Evolutionary conservation across 352 stramenopile species (phyloP), one percentile per base, ranked within the genome.

Genomic region (Halophytophthora polymorphica): DNA sequence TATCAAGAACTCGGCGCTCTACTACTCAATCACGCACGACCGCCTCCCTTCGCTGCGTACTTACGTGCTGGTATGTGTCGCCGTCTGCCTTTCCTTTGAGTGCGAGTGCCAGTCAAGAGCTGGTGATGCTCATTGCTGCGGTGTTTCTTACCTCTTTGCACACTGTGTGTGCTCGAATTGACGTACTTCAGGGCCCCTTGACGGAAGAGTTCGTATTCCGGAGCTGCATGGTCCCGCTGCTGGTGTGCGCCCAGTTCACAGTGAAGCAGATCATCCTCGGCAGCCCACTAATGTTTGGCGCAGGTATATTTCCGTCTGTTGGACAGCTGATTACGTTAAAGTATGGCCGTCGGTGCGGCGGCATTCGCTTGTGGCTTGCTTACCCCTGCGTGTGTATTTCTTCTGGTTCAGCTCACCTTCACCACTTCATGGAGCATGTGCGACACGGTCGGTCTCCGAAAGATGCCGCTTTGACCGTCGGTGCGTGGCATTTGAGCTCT

Each of bases 131-230:
- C 1, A 50, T 18, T 53, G 37, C 23, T 22, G 17, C 11, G 11
- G 28, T 38, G 8, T 48, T 45, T 15, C 42, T 60, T n/a, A 52
- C 31, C 28, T 15, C 23, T 42, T 50, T 22, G 29, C 52, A 23
- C 48, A 39, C 2, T 40, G 41, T 36, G 35, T 21, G 25, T 38
- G 19, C 43, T 10, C 25, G 25, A 31, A 31, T 8, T 4, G 4
- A 31, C 8, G 25, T 31, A 31, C 56, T 50, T 44, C 85, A 86
- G 84, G 95, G 90, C 5, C 95, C 95, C 4, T 61, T 97, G 38
- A 95, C 89, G 0, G 95, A 98, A 69, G 95, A 98, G 70, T 87
- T 98, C 64, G 83, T 97, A n/a, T 98, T 98, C 60, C 88, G 95
- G 41, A 95, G 85, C 63, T 98, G 88, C 61, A 95, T 98, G 75